Base-by-base conservation (phyloP, 371 early-diverging fungal genomes). In the Syncephalastrum contaminatum region DNA sequence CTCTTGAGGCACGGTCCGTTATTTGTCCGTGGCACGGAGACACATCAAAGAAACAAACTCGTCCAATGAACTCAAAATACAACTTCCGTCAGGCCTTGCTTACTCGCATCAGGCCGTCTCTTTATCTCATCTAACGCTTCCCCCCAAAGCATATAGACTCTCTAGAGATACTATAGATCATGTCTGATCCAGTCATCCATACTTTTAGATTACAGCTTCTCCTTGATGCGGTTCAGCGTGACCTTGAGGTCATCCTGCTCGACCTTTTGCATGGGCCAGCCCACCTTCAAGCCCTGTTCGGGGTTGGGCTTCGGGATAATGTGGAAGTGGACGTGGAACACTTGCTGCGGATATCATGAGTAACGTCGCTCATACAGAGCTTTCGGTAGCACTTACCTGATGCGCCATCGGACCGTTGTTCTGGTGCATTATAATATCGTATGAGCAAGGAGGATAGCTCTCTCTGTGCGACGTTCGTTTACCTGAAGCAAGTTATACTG, bases 401-500 rank as follows among this genome's bases (percentile, higher is more conserved):
- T 86, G 87, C 13, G 91, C 91, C 45, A 85, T 59, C 19, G 64
- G 61, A 7, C 91, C 91, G 64, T 91, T 91, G 80, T 91, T 91
- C 85, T 87, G 61, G 30, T 41, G 21, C 41, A 42, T 24, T 2
- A 12, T 19, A 13, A 4, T 14, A 36, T 15, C 18, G 36, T 24
- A 44, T 1, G 4, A 22, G 39, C 6, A 8, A 22, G n/a, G n/a
- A 15, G 6, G 43, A 3, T 1, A 1, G 20, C 16, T 8, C 21
- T 19, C 18, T 15, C 25, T 25, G 20, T 27, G 12, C 12, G 36
- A 30, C 36, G 2, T 30, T 5, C 39, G 39, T 4, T 65, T 75
- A 69, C 92, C 88, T 97, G 96, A 25, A 97, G 70, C 22, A 97
- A 72, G 73, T 97, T 97, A 81, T 96, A 97, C 60, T 93, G 77